These are phyloP conservation scores for Cinnamomum micranthum DNA, from an alignment of 164 flowering plant species.

Conservation along the genomic window DNA sequence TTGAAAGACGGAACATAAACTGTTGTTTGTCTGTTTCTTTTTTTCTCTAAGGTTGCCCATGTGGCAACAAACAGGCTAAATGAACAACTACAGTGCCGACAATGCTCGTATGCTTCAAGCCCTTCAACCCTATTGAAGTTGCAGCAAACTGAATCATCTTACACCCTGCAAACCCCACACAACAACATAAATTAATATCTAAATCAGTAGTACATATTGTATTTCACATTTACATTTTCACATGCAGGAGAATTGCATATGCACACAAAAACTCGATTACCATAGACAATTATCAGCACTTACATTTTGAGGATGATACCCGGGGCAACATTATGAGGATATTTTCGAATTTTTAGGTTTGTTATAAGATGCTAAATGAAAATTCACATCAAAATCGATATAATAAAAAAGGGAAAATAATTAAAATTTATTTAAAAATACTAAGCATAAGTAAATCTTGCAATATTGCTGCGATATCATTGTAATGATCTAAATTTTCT, in stretches of 20 bases:
- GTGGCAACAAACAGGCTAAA: neutral
- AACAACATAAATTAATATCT: neutral
- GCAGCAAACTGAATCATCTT: conserved; percentile 1
- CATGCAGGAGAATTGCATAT: neutral
- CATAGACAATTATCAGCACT: too few relatives aligned
- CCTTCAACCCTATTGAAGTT: neutral
- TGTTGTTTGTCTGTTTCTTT: conserved; percentile 7
- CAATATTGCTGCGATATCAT: too few relatives aligned
- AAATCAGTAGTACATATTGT: neutral
- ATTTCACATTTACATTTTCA: neutral
- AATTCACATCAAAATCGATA: too few relatives aligned
- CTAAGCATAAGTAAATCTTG: too few relatives aligned
- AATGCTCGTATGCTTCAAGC: neutral
- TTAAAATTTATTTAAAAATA: too few relatives aligned
- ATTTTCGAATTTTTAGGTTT: too few relatives aligned
- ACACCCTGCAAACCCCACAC: conserved; percentile 7
- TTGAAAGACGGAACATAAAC: neutral
- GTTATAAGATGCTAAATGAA: too few relatives aligned
- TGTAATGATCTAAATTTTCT: too few relatives aligned
- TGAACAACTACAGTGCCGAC: neutral
- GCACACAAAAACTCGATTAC: neutral
- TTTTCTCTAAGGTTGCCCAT: conserved; percentile 9
- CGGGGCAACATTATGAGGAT: too few relatives aligned
- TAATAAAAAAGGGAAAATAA: too few relatives aligned
- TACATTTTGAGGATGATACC: too few relatives aligned